Evolutionary conservation across 176 grass and related monocot genomes (phyloP).

Genomic region (Zea mays): DNA sequence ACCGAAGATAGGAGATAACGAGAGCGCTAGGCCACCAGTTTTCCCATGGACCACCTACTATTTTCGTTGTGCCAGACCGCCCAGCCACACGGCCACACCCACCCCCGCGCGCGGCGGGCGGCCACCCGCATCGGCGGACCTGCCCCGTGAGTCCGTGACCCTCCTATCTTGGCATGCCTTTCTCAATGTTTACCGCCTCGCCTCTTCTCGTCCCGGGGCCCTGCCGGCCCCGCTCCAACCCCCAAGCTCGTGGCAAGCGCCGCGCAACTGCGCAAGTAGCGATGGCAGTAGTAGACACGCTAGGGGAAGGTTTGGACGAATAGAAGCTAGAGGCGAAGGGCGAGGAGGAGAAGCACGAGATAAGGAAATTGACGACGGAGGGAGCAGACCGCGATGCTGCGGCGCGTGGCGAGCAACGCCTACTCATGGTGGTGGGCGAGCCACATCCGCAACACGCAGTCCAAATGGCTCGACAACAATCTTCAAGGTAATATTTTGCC

Average conservation of each 20-base stretch:
- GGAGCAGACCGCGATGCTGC: slow-evolving; percentile 41
- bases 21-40: too few relatives aligned
- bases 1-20: too few relatives aligned
- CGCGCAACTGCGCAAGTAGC: neutral
- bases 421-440: slow-evolving; percentile 77
- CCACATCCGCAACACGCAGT: slow-evolving; percentile 57
- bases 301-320: neutral
- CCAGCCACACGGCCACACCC: neutral
- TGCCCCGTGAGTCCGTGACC: neutral
- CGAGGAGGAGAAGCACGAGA: neutral
- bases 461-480: slow-evolving; percentile 61
- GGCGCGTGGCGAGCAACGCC: slow-evolving; percentile 64
- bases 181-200: slow-evolving; percentile 11
- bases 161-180: slow-evolving; percentile 18
- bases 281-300: neutral
- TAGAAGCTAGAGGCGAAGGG: slow-evolving; percentile 3
- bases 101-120: neutral
- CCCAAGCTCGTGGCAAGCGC: neutral
- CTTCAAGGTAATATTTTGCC: slow-evolving; percentile 44
- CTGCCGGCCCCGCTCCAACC: neutral
- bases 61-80: neutral
- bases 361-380: neutral
- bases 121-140: slow-evolving; percentile 1
- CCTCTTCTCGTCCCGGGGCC: neutral
- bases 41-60: neutral